Evolutionary conservation across 192 early-diverging fungal genomes (phyloP).

Genomic region (Gigaspora rosea): DNA sequence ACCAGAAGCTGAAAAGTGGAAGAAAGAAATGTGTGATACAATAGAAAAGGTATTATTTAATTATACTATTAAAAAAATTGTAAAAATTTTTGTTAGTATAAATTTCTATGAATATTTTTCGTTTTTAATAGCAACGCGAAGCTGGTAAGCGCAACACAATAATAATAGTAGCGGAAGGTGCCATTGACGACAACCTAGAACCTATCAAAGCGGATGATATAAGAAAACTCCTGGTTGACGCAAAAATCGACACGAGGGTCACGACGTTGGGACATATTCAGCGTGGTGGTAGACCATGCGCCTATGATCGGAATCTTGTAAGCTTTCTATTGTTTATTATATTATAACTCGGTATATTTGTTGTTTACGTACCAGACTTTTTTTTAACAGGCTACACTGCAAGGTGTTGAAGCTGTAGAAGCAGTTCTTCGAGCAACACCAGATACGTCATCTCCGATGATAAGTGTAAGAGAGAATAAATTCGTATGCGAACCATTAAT

Average conservation of each 20-base stretch:
- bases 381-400: constrained; percentile 73
- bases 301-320: constrained; percentile 87
- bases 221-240: constrained; percentile 75
- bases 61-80: background rate
- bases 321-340: background rate
- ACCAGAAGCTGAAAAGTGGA: constrained; percentile 85
- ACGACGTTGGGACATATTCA: constrained; percentile 95
- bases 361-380: background rate
- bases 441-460: constrained; percentile 88
- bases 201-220: constrained; percentile 88
- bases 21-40: constrained; percentile 82
- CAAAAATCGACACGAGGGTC: constrained; percentile 90
- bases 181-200: constrained; percentile 84
- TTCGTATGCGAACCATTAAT: constrained; percentile 84
- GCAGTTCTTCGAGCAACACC: constrained; percentile 84
- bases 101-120: background rate
- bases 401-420: constrained; percentile 93
- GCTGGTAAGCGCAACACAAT: constrained; percentile 91
- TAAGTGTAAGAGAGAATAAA: constrained; percentile 89
- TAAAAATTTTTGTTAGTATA: constrained; percentile 1
- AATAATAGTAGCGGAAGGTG: constrained; percentile 95
- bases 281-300: constrained; percentile 87
- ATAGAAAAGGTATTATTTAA: constrained; percentile 52
- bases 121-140: constrained; percentile 70
- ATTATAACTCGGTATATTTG: background rate